phyloP scores from a whole-genome alignment of 441 rosid genomes.

The Rhodomyrtus psidioides region DNA sequence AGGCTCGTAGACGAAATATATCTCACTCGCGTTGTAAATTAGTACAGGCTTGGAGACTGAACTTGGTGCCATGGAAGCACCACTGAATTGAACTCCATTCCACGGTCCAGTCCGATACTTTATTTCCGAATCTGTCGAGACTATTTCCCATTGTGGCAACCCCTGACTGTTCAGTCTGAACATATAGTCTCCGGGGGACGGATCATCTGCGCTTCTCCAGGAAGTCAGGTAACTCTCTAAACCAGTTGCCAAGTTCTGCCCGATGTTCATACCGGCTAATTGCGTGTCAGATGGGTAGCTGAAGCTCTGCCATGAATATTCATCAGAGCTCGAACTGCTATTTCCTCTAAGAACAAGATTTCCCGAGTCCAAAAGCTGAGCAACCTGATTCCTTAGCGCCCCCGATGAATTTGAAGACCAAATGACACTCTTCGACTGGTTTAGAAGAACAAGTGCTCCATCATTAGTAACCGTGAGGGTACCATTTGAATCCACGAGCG shows the following conservation, averaged over 20 bases:
- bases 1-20: background rate
- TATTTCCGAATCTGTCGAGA: background rate
- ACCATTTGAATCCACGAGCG: background rate
- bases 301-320: background rate
- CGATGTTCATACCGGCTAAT: background rate
- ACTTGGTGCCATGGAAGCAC: background rate
- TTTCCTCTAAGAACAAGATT: background rate
- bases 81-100: background rate
- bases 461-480: background rate
- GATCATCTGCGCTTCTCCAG: background rate
- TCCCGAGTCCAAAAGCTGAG: background rate
- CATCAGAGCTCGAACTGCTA: background rate
- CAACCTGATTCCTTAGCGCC: background rate
- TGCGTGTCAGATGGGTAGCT: background rate
- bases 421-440: background rate
- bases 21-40: background rate
- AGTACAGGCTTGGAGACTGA: background rate
- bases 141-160: background rate
- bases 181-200: background rate
- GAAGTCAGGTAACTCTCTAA: background rate
- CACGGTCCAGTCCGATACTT: background rate
- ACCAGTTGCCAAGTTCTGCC: background rate
- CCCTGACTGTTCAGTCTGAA: background rate
- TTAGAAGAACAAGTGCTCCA: background rate
- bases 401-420: background rate